Evolutionary conservation across 1,284 basidiomycete species (phyloP).

Genomic region (Irpex sp.): DNA sequence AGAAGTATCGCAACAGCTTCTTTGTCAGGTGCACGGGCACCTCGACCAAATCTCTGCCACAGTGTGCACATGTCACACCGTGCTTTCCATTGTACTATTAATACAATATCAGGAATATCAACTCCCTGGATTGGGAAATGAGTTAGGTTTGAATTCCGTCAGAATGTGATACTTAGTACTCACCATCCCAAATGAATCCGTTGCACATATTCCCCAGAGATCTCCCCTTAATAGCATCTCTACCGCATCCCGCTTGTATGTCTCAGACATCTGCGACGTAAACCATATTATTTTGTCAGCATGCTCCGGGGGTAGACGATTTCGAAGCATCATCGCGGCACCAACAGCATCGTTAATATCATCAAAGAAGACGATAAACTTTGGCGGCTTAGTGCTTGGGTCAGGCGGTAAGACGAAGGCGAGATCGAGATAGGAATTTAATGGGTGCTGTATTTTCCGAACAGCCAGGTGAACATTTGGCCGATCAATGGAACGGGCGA

Average conservation of each 20-base stretch:
- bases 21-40: slow-evolving; percentile 5
- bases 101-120: slow-evolving; percentile 26
- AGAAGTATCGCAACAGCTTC: slow-evolving; percentile 13
- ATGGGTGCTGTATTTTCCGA: neutral
- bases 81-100: slow-evolving; percentile 28
- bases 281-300: slow-evolving; percentile 17
- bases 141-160: neutral
- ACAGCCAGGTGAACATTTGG: slow-evolving; percentile 2
- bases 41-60: slow-evolving; percentile 17
- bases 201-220: slow-evolving; percentile 14
- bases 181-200: slow-evolving; percentile 26
- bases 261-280: slow-evolving; percentile 14
- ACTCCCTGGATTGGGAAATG: slow-evolving; percentile 20
- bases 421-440: neutral
- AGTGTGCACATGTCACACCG: slow-evolving; percentile 8
- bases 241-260: slow-evolving; percentile 12
- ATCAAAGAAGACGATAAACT: slow-evolving; percentile 29
- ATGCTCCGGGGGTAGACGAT: slow-evolving; percentile 6
- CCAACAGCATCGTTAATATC: slow-evolving; percentile 13
- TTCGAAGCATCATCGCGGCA: slow-evolving; percentile 13
- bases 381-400: neutral
- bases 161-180: neutral
- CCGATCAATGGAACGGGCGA: slow-evolving; percentile 1
- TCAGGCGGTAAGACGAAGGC: neutral
- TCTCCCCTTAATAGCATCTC: slow-evolving; percentile 15